A percentile compares a stretch with the other conserved stretches of the same genome.
Conservation (phyloP, 805 yeast species). For the Starmerella etchellsii region DNA sequence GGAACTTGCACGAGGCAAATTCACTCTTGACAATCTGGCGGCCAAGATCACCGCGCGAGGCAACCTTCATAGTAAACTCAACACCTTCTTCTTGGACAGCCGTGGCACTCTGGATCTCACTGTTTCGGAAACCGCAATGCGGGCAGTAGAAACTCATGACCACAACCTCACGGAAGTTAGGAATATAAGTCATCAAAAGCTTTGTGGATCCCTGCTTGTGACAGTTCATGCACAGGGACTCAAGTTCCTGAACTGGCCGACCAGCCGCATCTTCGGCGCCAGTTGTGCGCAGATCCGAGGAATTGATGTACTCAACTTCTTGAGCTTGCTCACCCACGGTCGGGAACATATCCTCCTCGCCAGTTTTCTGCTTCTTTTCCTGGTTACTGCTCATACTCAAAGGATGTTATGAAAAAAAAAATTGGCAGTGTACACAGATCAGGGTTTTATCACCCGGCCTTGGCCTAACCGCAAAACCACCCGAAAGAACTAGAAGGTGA, state of each 20-base stretch:
- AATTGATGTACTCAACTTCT: conserved; percentile 36
- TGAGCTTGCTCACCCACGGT: conserved; percentile 23
- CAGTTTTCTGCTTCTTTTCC: conserved; percentile 6
- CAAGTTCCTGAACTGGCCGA: conserved; percentile 89
- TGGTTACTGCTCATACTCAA: background rate
- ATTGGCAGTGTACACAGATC: too few species aligned
- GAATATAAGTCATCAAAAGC: conserved; percentile 74
- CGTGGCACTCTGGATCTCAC: conserved; percentile 93
- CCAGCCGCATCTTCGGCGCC: conserved; percentile 79
- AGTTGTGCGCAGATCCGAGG: conserved; percentile 44
- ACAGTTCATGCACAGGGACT: conserved; percentile 94
- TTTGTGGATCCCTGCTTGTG: conserved; percentile 74
- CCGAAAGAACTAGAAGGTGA: too few species aligned
- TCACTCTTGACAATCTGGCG: conserved; percentile 90
- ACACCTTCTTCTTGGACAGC: conserved; percentile 81
- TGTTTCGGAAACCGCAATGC: conserved; percentile 82
- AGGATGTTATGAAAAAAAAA: too few species aligned
- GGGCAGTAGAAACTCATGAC: conserved; percentile 93
- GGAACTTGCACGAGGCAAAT: conserved; percentile 63
- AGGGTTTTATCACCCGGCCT: too few species aligned
- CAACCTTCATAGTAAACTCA: conserved; percentile 56
- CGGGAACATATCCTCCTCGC: conserved; percentile 16
- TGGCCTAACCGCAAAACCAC: too few species aligned
- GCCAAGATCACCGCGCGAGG: conserved; percentile 57
- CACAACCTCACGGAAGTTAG: conserved; percentile 80